Percentiles rank a stretch among this genome's conserved stretches.
Evolutionary conservation across 441 rosid genomes (phyloP).

Genomic region (Brassica balearica): DNA sequence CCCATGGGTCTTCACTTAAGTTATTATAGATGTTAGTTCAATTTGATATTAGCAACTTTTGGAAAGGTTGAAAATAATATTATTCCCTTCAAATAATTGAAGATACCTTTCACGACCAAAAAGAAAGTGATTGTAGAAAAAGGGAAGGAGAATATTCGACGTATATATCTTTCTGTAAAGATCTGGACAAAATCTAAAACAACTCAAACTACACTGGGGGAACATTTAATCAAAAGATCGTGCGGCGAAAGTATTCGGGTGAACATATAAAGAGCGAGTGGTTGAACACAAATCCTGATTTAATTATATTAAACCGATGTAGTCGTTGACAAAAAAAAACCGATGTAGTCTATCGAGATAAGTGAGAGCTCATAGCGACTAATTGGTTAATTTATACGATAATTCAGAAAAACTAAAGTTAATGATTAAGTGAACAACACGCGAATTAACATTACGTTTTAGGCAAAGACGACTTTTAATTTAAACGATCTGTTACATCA

Average conservation of each 20-base stretch:
- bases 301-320: neutral
- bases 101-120: constrained; percentile 4
- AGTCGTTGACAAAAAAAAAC: neutral
- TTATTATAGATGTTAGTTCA: neutral
- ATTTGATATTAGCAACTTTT: neutral
- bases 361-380: neutral
- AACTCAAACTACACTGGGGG: neutral
- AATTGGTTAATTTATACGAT: neutral
- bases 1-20: neutral
- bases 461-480: constrained; percentile 18
- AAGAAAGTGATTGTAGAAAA: neutral
- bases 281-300: neutral
- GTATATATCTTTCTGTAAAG: neutral
- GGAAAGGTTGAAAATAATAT: neutral
- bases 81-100: neutral
- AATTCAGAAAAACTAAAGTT: neutral
- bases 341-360: neutral
- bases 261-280: neutral
- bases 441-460: constrained; percentile 28
- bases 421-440: neutral
- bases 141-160: neutral
- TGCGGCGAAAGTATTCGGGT: neutral
- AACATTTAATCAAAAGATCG: neutral
- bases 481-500: constrained; percentile 29
- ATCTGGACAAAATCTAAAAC: neutral